phyloP scores from a whole-genome alignment of 257 asterid species.

The Capsicum baccatum region DNA sequence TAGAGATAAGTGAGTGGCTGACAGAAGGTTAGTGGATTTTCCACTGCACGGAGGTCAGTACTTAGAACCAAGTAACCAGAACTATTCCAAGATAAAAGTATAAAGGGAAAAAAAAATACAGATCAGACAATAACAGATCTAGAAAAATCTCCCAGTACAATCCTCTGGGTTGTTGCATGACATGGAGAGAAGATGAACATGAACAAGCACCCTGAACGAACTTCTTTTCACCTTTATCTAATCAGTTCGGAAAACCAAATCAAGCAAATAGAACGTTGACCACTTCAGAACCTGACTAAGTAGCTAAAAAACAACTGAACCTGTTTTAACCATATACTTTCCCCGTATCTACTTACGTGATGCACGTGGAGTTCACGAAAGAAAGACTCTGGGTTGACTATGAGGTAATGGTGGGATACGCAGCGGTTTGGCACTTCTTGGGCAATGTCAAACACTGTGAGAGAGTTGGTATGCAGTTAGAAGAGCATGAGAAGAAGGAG shows the following conservation, averaged over 20 bases:
- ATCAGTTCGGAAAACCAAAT: not conserved
- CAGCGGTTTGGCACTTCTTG: not conserved
- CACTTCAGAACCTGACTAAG: constrained; percentile 18
- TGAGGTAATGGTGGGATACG: not conserved
- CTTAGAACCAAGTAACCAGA: not conserved
- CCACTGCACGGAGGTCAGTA: not conserved
- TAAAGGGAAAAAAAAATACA: not conserved
- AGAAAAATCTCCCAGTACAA: not conserved
- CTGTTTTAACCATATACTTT: not conserved
- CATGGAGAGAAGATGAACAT: constrained; percentile 7
- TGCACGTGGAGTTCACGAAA: not conserved
- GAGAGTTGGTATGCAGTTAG: not conserved
- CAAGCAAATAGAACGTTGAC: constrained; percentile 4
- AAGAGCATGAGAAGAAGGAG: not conserved
- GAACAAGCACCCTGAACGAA: not conserved
- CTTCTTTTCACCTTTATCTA: constrained; percentile 14
- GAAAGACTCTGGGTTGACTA: not conserved
- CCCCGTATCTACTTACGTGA: not conserved
- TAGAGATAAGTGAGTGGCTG: not conserved
- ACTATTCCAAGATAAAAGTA: not conserved
- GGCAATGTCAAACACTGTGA: not conserved
- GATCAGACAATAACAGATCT: not conserved
- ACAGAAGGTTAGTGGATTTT: constrained; percentile 1
- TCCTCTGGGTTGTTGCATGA: not conserved
- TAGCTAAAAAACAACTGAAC: constrained; percentile 9